Percentiles rank a stretch among this genome's conserved stretches.
phyloP scores from a whole-genome alignment of 225 moss, liverwort and hornwort species.

The Straminergon stramineum region DNA sequence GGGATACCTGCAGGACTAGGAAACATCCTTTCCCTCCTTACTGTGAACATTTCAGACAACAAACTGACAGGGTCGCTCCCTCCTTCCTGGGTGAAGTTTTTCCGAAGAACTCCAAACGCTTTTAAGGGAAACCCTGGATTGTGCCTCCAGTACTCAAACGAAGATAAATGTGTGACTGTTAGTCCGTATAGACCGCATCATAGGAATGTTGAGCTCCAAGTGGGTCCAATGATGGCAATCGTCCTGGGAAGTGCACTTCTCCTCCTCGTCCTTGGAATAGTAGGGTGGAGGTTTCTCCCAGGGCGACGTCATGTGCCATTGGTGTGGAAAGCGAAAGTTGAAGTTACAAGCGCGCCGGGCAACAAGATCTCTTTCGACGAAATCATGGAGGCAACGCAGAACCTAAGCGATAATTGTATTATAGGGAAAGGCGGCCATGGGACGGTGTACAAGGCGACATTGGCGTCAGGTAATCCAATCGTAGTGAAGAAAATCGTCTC shows the following conservation, averaged over 20 bases:
- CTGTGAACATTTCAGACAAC: constrained; percentile 45
- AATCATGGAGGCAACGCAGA: constrained; percentile 55
- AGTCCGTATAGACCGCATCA: background rate
- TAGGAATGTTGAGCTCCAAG: background rate
- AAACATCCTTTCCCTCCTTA: constrained; percentile 20
- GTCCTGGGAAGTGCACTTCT: constrained; percentile 25
- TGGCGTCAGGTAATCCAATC: constrained; percentile 16
- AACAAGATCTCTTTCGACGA: constrained; percentile 30
- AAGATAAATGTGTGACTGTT: constrained; percentile 6
- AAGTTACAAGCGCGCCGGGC: constrained; percentile 25
- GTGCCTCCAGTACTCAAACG: constrained; percentile 28
- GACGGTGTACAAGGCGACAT: constrained; percentile 43
- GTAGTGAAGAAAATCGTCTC: constrained; percentile 53
- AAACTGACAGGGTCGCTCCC: constrained; percentile 31
- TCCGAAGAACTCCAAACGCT: constrained; percentile 12
- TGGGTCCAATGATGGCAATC: constrained; percentile 33
- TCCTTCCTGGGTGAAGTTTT: constrained; percentile 23
- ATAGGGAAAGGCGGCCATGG: constrained; percentile 59
- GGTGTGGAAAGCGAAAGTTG: constrained; percentile 18
- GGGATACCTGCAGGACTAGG: constrained; percentile 27
- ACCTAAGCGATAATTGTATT: constrained; percentile 36
- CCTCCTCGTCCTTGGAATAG: constrained; percentile 9
- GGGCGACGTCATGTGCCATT: constrained; percentile 16
- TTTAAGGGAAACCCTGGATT: constrained; percentile 45
- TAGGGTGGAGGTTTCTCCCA: constrained; percentile 18